Evolutionary conservation across 1,284 basidiomycete species (phyloP).

Genomic region (Veloporphyrellus conicus): DNA sequence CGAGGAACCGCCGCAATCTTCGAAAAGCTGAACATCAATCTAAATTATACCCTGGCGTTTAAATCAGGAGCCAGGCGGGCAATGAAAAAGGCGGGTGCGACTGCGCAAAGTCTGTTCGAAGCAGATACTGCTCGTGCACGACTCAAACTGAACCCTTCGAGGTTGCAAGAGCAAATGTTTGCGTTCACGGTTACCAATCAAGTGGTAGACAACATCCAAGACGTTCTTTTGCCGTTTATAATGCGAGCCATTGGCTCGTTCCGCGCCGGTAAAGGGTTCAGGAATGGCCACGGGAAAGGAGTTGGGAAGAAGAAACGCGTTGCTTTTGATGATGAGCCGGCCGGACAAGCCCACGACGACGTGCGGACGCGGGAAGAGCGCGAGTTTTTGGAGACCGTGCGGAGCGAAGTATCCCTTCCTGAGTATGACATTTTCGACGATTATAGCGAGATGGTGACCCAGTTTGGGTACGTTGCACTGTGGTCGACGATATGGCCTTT

Average conservation of each 20-base stretch:
- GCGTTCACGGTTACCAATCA: slow-evolving; percentile 94
- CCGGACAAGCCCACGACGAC: slow-evolving; percentile 39
- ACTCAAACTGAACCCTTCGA: slow-evolving; percentile 58
- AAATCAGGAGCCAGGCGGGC: slow-evolving; percentile 15
- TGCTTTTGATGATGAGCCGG: slow-evolving; percentile 63
- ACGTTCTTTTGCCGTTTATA: slow-evolving; percentile 82
- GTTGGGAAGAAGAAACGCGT: slow-evolving; percentile 60
- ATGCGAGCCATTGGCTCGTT: slow-evolving; percentile 59
- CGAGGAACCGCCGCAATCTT: slow-evolving; percentile 14
- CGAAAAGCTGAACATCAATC: slow-evolving; percentile 23
- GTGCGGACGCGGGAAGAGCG: slow-evolving; percentile 59
- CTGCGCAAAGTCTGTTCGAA: slow-evolving; percentile 44
- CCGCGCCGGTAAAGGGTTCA: slow-evolving; percentile 37
- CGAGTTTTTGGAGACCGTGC: slow-evolving; percentile 71
- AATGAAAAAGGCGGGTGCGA: slow-evolving; percentile 11
- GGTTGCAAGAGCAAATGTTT: slow-evolving; percentile 90
- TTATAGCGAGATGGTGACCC: slow-evolving; percentile 94
- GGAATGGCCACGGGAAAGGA: slow-evolving; percentile 31
- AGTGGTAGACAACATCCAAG: slow-evolving; percentile 75
- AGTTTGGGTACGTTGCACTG: slow-evolving; percentile 88
- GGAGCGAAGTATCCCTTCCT: slow-evolving; percentile 75
- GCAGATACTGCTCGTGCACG: slow-evolving; percentile 46
- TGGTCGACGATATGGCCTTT: slow-evolving; percentile 97
- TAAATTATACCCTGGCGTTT: slow-evolving; percentile 25
- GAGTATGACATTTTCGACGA: slow-evolving; percentile 80